These are phyloP conservation scores for Bryopsis sp. DNA, from an alignment of 139 green algal genomes.

Conservation along the genomic window DNA sequence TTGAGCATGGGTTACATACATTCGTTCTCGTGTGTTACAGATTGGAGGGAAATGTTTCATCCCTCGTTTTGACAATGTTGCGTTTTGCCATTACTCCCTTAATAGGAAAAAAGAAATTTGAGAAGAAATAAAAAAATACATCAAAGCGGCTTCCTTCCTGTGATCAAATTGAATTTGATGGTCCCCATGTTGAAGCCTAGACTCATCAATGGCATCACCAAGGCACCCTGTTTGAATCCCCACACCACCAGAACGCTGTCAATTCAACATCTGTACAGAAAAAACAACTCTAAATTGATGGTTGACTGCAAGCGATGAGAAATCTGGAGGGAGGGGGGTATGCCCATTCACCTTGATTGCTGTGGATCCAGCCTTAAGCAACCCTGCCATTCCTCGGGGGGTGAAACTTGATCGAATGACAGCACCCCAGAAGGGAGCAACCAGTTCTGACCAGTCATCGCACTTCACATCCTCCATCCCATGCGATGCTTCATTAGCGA, in stretches of 20 bases:
- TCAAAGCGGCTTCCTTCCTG: slow-evolving; percentile 72
- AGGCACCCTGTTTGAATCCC: slow-evolving; percentile 72
- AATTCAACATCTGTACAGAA: too few species aligned
- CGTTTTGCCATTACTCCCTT: too few species aligned
- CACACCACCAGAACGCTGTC: too few species aligned
- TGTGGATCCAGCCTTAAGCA: slow-evolving; percentile 74
- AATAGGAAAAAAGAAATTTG: too few species aligned
- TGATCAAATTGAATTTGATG: slow-evolving; percentile 97
- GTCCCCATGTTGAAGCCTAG: slow-evolving; percentile 73
- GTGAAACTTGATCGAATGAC: slow-evolving; percentile 82
- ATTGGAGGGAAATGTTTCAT: too few species aligned
- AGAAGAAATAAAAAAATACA: too few species aligned
- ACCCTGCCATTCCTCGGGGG: slow-evolving; percentile 57
- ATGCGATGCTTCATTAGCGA: slow-evolving; percentile 9
- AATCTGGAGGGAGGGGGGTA: too few species aligned
- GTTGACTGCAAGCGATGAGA: too few species aligned
- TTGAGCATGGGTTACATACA: too few species aligned
- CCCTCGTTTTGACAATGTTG: too few species aligned
- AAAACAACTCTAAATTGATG: too few species aligned
- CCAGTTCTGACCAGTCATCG: slow-evolving; percentile 80
- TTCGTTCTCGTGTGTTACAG: too few species aligned
- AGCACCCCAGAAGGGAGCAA: slow-evolving; percentile 90
- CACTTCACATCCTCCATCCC: slow-evolving; percentile 42
- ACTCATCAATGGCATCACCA: slow-evolving; percentile 92
- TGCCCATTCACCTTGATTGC: slow-evolving; percentile 37